Base-by-base conservation (phyloP, 176 grass and related monocot species). In the Olyra latifolia region DNA sequence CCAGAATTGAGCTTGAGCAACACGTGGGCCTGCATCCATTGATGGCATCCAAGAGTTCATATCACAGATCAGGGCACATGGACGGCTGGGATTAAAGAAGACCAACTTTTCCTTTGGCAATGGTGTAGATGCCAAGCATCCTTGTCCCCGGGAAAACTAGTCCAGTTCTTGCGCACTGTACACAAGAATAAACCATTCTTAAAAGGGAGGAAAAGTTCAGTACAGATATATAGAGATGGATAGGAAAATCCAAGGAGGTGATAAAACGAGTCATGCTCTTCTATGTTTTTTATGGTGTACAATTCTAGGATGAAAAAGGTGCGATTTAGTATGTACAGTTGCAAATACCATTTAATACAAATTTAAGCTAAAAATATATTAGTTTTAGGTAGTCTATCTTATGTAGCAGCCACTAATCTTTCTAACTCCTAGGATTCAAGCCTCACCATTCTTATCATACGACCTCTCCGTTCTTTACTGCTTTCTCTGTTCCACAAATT, bases 91-190 rank as follows among this genome's bases (percentile, higher is more conserved):
- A 56, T 69, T 53, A 17, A 75, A 38, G 9, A 62, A 28, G 71
- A 41, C 40, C 11, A 64, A 25, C 76, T 78, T 74, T 39, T 75
- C 41, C 16, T 62, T 72, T 40, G n/a, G 62, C 45, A 64, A 70
- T 80, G 81, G 66, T 81, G 87, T 85, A 85, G 76, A 76, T 82
- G 61, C 10, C 72, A 89, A 85, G 82, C 82, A 76, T 85, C 67
- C 39, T n/a, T 89, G 62, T 69, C 59, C 44, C 80, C 77, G 14
- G 39, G 53, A 89, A 70, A 84, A 80, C 54, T 69, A 80, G 32
- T 35, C 52, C 35, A 54, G 55, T 61, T 65, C 75, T 88, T 69
- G 76, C 69, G 39, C 45, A 75, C 53, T 69, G 87, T 84, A 79
- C 71, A 70, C 67, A 58, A 61, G 17, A 39, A 4, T n/a, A 2